These are phyloP conservation scores for Metschnikowia noctiluminum DNA, from an alignment of 805 yeast genomes.

Conservation along the genomic window DNA sequence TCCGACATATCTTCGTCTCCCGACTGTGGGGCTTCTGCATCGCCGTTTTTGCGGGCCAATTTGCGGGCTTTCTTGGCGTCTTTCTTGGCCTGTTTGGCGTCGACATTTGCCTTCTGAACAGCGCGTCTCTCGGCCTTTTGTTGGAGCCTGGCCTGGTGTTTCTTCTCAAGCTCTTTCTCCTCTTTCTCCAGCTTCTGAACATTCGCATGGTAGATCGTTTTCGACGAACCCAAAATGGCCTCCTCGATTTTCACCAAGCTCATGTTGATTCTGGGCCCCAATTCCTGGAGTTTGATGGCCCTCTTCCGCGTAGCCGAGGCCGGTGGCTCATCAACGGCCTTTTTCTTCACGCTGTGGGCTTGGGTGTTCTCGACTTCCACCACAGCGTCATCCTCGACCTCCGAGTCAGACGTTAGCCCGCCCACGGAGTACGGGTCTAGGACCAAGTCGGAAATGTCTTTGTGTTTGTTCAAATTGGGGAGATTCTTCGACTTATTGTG, in stretches of 20 bases:
- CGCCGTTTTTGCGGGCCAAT: constrained; percentile 46
- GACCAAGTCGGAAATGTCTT: constrained; percentile 79
- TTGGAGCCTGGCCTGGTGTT: constrained; percentile 58
- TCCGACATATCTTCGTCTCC: constrained; percentile 24
- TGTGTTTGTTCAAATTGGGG: constrained; percentile 65
- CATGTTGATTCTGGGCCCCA: constrained; percentile 86
- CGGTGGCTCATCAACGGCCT: constrained; percentile 17
- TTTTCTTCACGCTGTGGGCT: constrained; percentile 16
- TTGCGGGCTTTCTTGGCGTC: constrained; percentile 70
- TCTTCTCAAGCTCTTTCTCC: constrained; percentile 56
- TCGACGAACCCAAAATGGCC: constrained; percentile 78
- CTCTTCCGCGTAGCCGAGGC: constrained; percentile 49
- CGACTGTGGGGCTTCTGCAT: constrained; percentile 25
- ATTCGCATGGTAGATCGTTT: constrained; percentile 77
- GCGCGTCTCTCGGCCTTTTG: constrained; percentile 70
- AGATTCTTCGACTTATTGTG: constrained; percentile 56
- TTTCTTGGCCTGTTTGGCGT: constrained; percentile 68
- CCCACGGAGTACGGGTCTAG: constrained; percentile 80
- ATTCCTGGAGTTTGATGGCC: constrained; percentile 87
- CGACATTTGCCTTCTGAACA: constrained; percentile 75
- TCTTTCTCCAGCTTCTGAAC: constrained; percentile 64
- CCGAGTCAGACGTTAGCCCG: constrained; percentile 85
- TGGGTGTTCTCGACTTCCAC: constrained; percentile 51
- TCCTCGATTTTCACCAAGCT: constrained; percentile 85
- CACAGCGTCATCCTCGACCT: constrained; percentile 85